phyloP scores from a whole-genome alignment of 164 flowering plant species.

The Piper betle region DNA sequence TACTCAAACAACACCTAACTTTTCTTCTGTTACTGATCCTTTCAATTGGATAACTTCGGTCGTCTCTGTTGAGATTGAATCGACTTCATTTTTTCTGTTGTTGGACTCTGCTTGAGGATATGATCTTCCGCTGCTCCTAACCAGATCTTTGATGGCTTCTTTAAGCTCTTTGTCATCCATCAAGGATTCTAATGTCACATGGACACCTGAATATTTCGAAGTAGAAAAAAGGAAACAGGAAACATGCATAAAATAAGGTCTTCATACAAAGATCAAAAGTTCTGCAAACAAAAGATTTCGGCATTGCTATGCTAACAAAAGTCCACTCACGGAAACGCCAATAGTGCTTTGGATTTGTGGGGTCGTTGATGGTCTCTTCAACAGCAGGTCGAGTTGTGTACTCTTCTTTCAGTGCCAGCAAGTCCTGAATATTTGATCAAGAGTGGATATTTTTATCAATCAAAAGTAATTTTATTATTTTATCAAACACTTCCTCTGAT shows the following conservation, averaged over 20 bases:
- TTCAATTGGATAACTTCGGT: conserved; percentile 7
- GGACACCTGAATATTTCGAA: conserved; percentile 43
- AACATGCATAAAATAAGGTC: neutral
- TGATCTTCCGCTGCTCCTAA: conserved; percentile 63
- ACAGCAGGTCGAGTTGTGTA: conserved; percentile 76
- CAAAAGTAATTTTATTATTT: neutral
- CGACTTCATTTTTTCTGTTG: neutral
- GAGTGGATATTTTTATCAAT: neutral
- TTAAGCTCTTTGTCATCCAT: conserved; percentile 51
- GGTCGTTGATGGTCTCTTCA: conserved; percentile 95
- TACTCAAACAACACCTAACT: conserved; percentile 8
- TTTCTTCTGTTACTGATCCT: conserved; percentile 12
- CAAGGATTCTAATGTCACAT: conserved; percentile 71
- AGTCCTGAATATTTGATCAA: conserved; percentile 40
- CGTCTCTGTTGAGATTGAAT: conserved; percentile 9
- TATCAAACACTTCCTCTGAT: no score
- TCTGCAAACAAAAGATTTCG: neutral
- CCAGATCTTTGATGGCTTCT: conserved; percentile 39
- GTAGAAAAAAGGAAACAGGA: neutral
- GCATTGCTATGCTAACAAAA: neutral
- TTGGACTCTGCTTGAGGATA: conserved; percentile 23
- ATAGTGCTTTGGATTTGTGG: conserved; percentile 95
- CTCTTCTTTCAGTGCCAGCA: conserved; percentile 73
- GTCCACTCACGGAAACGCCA: conserved; percentile 85
- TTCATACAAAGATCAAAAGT: neutral